phyloP scores from a whole-genome alignment of 139 green algal genomes.

The Chlamydomonas applanata region DNA sequence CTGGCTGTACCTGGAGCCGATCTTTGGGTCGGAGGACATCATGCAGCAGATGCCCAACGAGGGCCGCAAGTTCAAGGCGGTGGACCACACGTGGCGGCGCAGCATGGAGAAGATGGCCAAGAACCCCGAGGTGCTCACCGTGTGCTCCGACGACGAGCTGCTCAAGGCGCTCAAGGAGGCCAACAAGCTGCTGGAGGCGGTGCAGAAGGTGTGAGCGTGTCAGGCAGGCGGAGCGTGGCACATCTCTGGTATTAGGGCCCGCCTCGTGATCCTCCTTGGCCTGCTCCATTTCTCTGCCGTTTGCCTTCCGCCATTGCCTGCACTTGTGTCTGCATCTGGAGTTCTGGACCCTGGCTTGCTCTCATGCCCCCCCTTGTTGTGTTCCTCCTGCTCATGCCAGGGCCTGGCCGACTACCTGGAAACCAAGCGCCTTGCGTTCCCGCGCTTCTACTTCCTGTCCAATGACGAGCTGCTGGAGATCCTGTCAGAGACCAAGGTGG shows the following conservation, averaged over 20 bases:
- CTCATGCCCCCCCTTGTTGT: no score
- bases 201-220: slow-evolving; percentile 53
- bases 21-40: slow-evolving; percentile 85
- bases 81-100: slow-evolving; percentile 73
- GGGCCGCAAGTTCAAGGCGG: slow-evolving; percentile 77
- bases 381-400: no score
- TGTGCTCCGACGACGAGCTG: slow-evolving; percentile 72
- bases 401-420: slow-evolving; percentile 81
- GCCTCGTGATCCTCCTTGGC: no score
- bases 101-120: slow-evolving; percentile 76
- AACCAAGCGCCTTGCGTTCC: slow-evolving; percentile 81
- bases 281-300: no score
- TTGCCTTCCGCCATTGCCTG: no score
- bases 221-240: no score
- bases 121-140: slow-evolving; percentile 65
- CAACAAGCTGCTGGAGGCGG: slow-evolving; percentile 70
- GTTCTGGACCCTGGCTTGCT: no score
- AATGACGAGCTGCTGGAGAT: slow-evolving; percentile 84
- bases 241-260: no score
- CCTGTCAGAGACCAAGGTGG: slow-evolving; percentile 68
- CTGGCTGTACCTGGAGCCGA: slow-evolving; percentile 86
- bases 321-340: no score
- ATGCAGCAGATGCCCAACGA: slow-evolving; percentile 88
- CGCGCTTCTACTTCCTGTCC: slow-evolving; percentile 86
- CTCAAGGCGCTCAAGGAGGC: slow-evolving; percentile 68